Evolutionary conservation across 1,284 basidiomycete species (phyloP), one percentile per base, ranked within the genome.

Genomic region (Psilocybe mexicana): DNA sequence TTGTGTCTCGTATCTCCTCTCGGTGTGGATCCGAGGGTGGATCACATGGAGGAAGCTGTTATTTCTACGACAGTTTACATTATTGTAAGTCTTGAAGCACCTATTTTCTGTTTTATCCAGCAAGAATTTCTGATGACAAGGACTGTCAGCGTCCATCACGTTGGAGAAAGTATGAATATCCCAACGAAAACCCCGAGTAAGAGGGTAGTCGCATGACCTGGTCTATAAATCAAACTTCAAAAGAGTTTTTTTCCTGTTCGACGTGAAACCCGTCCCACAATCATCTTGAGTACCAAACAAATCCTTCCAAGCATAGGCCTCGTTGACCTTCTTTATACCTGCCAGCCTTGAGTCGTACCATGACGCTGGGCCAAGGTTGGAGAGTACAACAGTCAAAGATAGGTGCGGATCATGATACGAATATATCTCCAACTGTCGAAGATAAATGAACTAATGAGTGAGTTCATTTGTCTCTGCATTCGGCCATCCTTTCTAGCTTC

Each of bases 21-120:
- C 57, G 49, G 36, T 59, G 60, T 26, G 60, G 52, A 18, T 23
- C 25, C 18, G 43, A 47, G 5, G 14, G 38, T 35, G 49, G 55
- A 11, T 46, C 61, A 7, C 48, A 53, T 36, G 55, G 61, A 18
- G 61, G 58, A 25, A 55, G 43, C 33, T 57, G 58, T 28, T 62
- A 55, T 45, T 62, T 62, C 47, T 57, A 61, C 18, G 57, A 61
- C 44, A 61, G 57, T n/a, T 43, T 61, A 6, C 57, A 61, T 42
- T 54, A 59, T 33, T 57, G 57, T 59, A 14, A 50, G 58, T 54
- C 24, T 40, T 40, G 35, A 12, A 36, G 6, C 35, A 36, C 6
- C 6, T n/a, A 25, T 24, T 45, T 23, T 28, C 11, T 30, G 23
- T 6, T 28, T 38, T 8, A 4, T 33, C 8, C 5, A 6, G 30